Conservation (phyloP, 1,139 yeast genomes). For the Suhomyces maxii region DNA sequence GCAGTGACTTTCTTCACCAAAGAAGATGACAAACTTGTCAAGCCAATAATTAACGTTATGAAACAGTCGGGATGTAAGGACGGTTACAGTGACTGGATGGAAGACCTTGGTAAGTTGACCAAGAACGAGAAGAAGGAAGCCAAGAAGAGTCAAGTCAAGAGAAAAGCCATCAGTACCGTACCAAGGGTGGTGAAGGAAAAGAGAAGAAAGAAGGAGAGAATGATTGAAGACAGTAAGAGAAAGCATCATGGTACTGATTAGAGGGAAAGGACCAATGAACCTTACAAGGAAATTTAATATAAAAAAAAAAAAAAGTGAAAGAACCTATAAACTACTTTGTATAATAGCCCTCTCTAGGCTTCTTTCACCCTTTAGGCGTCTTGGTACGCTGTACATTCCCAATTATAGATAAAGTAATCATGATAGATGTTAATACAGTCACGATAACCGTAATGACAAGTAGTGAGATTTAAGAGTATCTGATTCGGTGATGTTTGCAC, state of each 20-base stretch:
- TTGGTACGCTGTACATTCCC: no score
- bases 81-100: conserved; percentile 80
- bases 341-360: no score
- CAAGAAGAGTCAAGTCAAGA: conserved; percentile 59
- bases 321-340: not conserved
- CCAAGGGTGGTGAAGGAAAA: conserved; percentile 69
- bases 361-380: no score
- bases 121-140: conserved; percentile 65
- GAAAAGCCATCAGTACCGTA: conserved; percentile 83
- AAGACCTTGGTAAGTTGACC: conserved; percentile 65
- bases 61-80: conserved; percentile 80
- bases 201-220: conserved; percentile 61
- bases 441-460: no score
- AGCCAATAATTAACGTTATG: conserved; percentile 91
- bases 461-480: no score
- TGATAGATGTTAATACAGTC: no score
- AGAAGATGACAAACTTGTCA: conserved; percentile 74
- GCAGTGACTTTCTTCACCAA: conserved; percentile 94
- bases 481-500: no score
- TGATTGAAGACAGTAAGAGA: conserved; percentile 78
- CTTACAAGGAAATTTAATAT: not conserved
- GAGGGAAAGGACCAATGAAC: not conserved
- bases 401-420: no score
- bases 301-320: not conserved
- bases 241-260: conserved; percentile 23